phyloP scores from a whole-genome alignment of 2,329 filamentous ascomycete species.

The Colletotrichum higginsianum region DNA sequence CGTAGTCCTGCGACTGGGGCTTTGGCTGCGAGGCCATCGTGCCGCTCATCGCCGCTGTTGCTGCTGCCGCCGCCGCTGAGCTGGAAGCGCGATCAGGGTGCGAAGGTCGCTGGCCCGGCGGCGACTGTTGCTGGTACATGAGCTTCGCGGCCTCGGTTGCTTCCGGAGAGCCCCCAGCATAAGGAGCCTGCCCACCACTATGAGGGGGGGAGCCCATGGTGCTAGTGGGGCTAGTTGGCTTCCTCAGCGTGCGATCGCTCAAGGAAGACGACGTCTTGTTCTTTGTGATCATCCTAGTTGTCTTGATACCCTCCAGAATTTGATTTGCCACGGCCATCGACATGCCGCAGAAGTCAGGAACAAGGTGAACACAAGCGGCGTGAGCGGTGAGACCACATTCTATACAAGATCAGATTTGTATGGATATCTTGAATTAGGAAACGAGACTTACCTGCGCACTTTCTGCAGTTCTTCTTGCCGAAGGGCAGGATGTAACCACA shows the following conservation, averaged over 20 bases:
- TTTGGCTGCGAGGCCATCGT: conserved; percentile 55
- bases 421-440: conserved; percentile 1
- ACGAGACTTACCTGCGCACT: conserved; percentile 82
- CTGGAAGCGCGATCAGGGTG: conserved; percentile 69
- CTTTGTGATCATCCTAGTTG: conserved; percentile 79
- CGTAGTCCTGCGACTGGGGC: conserved; percentile 50
- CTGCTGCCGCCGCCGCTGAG: conserved; percentile 69
- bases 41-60: conserved; percentile 70
- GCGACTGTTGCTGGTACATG: conserved; percentile 71
- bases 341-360: conserved; percentile 99
- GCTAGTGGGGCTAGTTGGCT: conserved; percentile 62
- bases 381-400: conserved; percentile 96
- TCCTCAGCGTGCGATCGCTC: conserved; percentile 77
- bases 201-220: conserved; percentile 51
- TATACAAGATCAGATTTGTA: conserved; percentile 54
- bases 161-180: conserved; percentile 56
- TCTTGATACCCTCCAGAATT: conserved; percentile 88
- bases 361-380: conserved; percentile 91
- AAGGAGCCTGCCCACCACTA: conserved; percentile 43
- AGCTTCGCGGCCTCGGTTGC: conserved; percentile 76
- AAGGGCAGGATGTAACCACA: conserved; percentile 97
- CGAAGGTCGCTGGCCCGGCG: conserved; percentile 59
- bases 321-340: conserved; percentile 97
- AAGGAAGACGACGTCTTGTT: conserved; percentile 69
- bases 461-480: conserved; percentile 94